Evolutionary conservation across 176 grass and related monocot genomes (phyloP).

Genomic region (Zoysia pacifica): DNA sequence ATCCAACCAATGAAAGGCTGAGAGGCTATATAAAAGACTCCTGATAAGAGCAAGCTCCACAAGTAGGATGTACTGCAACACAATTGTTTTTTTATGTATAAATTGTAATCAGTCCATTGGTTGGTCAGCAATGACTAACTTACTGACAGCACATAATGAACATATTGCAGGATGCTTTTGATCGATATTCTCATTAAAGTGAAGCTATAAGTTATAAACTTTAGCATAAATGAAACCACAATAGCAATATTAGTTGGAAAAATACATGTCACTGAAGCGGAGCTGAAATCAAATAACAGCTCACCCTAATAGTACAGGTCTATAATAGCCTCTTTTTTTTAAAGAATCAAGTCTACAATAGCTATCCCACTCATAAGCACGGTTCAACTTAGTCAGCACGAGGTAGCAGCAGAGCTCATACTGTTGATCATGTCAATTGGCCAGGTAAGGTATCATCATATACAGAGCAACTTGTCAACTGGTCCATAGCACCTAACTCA

Average conservation of each 20-base stretch:
- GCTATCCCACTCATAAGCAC: background rate
- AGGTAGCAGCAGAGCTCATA: background rate
- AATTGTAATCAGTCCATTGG: background rate
- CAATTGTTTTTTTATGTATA: background rate
- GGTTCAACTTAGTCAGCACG: background rate
- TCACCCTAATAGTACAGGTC: background rate
- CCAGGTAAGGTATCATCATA: background rate
- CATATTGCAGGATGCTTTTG: background rate
- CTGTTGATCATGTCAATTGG: background rate
- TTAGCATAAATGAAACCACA: background rate
- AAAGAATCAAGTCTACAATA: background rate
- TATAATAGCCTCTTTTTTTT: too few species aligned
- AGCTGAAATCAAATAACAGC: background rate
- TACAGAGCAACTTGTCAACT: background rate
- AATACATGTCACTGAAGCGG: background rate
- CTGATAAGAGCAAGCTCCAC: conserved; percentile 2
- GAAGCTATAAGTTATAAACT: background rate
- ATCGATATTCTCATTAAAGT: background rate
- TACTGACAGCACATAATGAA: conserved; percentile 9
- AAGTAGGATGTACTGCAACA: background rate
- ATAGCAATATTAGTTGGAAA: background rate
- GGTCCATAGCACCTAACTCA: background rate
- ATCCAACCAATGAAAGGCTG: conserved; percentile 34
- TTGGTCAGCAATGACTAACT: background rate
- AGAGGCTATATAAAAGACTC: conserved; percentile 5